A percentile compares a stretch with the other conserved stretches of the same genome.
These are phyloP conservation scores for Teunomyces pallodes DNA, from an alignment of 805 yeast genomes.

Conservation along the genomic window DNA sequence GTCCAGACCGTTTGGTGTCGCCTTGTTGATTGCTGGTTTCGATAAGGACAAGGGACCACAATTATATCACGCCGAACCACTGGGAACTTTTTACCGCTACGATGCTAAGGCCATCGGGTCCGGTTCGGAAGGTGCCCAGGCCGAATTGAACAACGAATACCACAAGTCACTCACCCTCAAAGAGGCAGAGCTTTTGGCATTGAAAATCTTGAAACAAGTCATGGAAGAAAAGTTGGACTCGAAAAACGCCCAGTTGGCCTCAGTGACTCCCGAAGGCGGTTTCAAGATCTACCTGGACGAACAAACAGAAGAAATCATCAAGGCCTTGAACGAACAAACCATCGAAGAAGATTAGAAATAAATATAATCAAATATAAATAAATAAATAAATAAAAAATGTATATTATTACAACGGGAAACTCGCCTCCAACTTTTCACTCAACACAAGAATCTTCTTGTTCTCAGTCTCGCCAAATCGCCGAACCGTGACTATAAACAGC, in stretches of 20 bases:
- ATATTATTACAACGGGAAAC: conserved; percentile 23
- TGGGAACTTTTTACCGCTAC: conserved; percentile 95
- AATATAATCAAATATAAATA: no score
- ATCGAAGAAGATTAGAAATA: conserved; percentile 33
- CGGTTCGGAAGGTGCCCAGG: conserved; percentile 98
- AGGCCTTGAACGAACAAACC: conserved; percentile 68
- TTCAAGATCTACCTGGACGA: conserved; percentile 82
- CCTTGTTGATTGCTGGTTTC: conserved; percentile 89
- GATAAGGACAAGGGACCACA: conserved; percentile 95
- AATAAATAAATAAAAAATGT: background rate
- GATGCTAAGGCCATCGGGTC: conserved; percentile 99
- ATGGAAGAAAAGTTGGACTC: conserved; percentile 98
- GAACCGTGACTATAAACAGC: conserved; percentile 46
- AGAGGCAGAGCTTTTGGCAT: conserved; percentile 88
- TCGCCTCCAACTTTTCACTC: conserved; percentile 40
- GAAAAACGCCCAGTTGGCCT: conserved; percentile 90
- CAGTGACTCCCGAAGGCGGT: conserved; percentile 83
- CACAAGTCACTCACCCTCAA: conserved; percentile 86
- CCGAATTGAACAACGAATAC: conserved; percentile 94
- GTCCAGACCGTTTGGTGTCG: conserved; percentile 99
- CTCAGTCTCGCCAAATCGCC: conserved; percentile 49
- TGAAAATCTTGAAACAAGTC: conserved; percentile 91
- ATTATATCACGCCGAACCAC: conserved; percentile 97
- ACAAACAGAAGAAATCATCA: conserved; percentile 79
- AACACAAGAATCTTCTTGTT: conserved; percentile 44